These are phyloP conservation scores for Rutstroemia sp. DNA, from an alignment of 2,329 filamentous ascomycete genomes.

Conservation along the genomic window DNA sequence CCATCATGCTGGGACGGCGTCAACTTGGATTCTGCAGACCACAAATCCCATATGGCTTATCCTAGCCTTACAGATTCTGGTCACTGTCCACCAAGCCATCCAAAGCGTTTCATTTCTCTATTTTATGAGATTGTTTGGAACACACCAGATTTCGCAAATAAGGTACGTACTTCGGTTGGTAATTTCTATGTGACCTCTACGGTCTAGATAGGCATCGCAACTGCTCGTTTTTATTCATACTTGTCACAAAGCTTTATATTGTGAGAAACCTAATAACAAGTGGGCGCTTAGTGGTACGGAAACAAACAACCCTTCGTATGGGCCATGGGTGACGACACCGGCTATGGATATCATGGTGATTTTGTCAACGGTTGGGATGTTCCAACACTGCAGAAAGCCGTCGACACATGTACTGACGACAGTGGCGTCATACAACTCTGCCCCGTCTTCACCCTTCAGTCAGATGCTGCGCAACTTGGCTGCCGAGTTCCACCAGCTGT, in stretches of 20 bases:
- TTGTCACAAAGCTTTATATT: not conserved
- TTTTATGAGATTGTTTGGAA: constrained; percentile 54
- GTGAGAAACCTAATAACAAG: not conserved
- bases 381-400: constrained; percentile 39
- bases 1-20: constrained; percentile 57
- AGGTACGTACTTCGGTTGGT: constrained; percentile 13
- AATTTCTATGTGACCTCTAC: not conserved
- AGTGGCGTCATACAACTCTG: constrained; percentile 39
- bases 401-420: constrained; percentile 40
- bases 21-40: constrained; percentile 46
- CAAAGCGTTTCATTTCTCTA: constrained; percentile 48
- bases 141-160: constrained; percentile 41
- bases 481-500: constrained; percentile 40
- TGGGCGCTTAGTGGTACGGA: constrained; percentile 32
- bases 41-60: constrained; percentile 50
- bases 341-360: constrained; percentile 50
- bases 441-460: constrained; percentile 41
- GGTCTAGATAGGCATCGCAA: not conserved
- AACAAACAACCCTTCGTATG: constrained; percentile 45
- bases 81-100: constrained; percentile 42
- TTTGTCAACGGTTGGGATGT: constrained; percentile 53
- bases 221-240: not conserved
- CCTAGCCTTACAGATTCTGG: constrained; percentile 41
- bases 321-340: constrained; percentile 42
- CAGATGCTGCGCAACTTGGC: constrained; percentile 44